Percentiles rank a stretch among this genome's conserved stretches.
These are phyloP conservation scores for Corymbia citriodora DNA, from an alignment of 441 rosid species.

Conservation along the genomic window DNA sequence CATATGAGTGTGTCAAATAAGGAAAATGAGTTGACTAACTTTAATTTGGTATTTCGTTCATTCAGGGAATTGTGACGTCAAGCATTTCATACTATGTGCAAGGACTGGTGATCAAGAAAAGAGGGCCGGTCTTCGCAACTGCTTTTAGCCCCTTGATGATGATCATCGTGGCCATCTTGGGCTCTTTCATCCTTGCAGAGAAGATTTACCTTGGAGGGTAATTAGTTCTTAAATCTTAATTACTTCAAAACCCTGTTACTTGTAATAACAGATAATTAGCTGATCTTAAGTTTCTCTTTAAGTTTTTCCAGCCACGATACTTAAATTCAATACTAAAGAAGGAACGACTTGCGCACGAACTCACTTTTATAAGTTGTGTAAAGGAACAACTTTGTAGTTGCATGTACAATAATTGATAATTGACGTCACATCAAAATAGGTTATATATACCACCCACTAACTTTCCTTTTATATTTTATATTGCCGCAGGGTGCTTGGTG, in stretches of 20 bases:
- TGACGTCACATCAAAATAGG: background rate
- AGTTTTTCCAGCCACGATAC: background rate
- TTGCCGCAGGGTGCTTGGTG: constrained; percentile 1
- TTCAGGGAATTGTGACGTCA: constrained; percentile 15
- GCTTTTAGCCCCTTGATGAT: constrained; percentile 21
- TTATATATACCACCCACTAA: background rate
- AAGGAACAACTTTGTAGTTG: background rate
- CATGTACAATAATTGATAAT: background rate
- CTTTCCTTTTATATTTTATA: background rate
- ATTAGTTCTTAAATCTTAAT: background rate
- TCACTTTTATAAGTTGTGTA: background rate
- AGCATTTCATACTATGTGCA: constrained; percentile 20
- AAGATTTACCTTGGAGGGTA: constrained; percentile 17
- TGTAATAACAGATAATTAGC: background rate
- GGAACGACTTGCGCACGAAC: background rate
- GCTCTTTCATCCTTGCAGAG: constrained; percentile 17
- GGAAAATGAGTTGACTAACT: background rate
- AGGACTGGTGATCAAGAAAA: constrained; percentile 20
- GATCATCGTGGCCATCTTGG: constrained; percentile 16
- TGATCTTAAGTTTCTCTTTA: background rate
- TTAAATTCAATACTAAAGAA: background rate
- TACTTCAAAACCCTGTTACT: background rate
- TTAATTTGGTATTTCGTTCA: background rate
- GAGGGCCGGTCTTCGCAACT: constrained; percentile 20
- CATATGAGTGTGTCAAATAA: background rate